Conservation (phyloP, 2,329 filamentous ascomycete genomes). For the Escovopsis weberi region DNA sequence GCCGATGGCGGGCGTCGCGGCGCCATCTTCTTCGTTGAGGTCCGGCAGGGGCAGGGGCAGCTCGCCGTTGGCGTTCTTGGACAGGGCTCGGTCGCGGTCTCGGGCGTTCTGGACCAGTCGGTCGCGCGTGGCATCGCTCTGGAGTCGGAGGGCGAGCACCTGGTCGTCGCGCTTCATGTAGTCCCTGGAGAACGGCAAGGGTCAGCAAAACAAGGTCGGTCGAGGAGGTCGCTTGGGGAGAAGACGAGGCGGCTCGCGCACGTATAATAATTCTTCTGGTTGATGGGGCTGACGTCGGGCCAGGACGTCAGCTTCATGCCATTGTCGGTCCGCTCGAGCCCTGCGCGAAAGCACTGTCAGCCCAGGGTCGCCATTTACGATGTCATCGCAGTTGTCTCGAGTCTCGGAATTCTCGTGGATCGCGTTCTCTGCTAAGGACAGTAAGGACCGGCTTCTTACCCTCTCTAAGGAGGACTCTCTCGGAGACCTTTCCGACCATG, state of each 20-base stretch:
- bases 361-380: conserved; percentile 3
- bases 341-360: conserved; percentile 30
- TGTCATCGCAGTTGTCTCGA: neutral
- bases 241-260: conserved; percentile 21
- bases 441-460: conserved; percentile 25
- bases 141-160: conserved; percentile 73
- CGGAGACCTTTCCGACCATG: conserved; percentile 52
- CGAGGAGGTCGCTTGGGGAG: conserved; percentile 7
- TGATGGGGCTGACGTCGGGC: conserved; percentile 87
- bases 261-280: conserved; percentile 99
- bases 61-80: conserved; percentile 57
- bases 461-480: conserved; percentile 48
- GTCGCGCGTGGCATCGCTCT: conserved; percentile 75
- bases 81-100: conserved; percentile 73
- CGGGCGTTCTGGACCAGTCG: conserved; percentile 74
- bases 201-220: neutral
- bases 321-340: conserved; percentile 93
- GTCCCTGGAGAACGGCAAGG: conserved; percentile 42
- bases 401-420: too few species aligned
- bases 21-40: conserved; percentile 41
- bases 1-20: conserved; percentile 41
- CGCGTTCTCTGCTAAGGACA: neutral
- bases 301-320: conserved; percentile 91
- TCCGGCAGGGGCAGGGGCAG: conserved; percentile 45
- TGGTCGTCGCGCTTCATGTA: conserved; percentile 98